Evolutionary conservation across 2,329 filamentous ascomycete species (phyloP).

Genomic region (Amylocarpus encephaloides): DNA sequence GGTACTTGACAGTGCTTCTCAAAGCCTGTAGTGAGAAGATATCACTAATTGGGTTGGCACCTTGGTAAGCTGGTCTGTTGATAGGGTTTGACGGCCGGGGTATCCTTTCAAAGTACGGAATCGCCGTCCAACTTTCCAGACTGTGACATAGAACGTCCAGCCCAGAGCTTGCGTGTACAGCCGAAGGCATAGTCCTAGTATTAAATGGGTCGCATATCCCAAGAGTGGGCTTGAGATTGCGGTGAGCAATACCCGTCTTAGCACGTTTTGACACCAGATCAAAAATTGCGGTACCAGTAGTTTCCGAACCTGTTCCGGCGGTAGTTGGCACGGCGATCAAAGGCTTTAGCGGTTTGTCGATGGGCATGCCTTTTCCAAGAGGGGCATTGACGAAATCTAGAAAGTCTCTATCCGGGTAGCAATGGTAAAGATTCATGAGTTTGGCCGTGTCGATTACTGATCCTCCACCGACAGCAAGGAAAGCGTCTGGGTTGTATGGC

Average conservation of each 20-base stretch:
- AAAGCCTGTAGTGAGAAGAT: constrained; percentile 91
- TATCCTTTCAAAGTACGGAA: constrained; percentile 80
- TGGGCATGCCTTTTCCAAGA: constrained; percentile 73
- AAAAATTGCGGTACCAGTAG: constrained; percentile 96
- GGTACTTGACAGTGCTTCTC: constrained; percentile 78
- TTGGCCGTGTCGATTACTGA: constrained; percentile 98
- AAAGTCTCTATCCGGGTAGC: constrained; percentile 87
- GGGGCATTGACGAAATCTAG: constrained; percentile 97
- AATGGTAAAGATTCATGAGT: constrained; percentile 94
- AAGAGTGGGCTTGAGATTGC: constrained; percentile 89
- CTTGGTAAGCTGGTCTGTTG: constrained; percentile 87
- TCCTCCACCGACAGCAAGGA: constrained; percentile 86
- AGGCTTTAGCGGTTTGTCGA: constrained; percentile 64
- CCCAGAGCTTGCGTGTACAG: constrained; percentile 86
- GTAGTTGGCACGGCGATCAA: constrained; percentile 81
- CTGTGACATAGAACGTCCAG: constrained; percentile 94
- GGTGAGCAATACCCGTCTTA: constrained; percentile 93
- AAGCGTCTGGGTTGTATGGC: constrained; percentile 75
- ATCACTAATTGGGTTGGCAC: constrained; percentile 94
- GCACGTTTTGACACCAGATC: constrained; percentile 83
- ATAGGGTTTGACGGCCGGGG: constrained; percentile 87
- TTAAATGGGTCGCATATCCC: constrained; percentile 84
- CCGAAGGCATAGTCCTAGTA: constrained; percentile 90
- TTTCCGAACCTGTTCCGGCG: constrained; percentile 84
- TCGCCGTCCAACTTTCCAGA: constrained; percentile 95